phyloP scores from a whole-genome alignment of 2,329 filamentous ascomycete genomes.

The Cladosporium sp. region DNA sequence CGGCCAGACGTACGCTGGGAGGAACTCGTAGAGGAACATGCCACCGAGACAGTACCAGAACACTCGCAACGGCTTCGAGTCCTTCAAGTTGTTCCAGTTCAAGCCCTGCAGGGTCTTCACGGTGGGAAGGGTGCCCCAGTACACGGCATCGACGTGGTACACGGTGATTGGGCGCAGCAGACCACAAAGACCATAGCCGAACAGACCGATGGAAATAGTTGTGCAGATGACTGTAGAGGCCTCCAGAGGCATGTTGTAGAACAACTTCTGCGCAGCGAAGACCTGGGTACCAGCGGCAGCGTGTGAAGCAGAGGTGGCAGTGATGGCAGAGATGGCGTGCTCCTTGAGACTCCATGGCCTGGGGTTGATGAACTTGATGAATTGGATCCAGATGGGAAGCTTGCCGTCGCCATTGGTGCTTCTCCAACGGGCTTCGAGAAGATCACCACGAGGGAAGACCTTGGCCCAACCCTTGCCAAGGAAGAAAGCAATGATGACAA shows the following conservation, averaged over 20 bases:
- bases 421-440: constrained; percentile 51
- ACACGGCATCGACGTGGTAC: constrained; percentile 58
- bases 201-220: constrained; percentile 56
- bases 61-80: constrained; percentile 52
- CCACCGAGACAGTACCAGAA: constrained; percentile 51
- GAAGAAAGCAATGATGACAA: constrained; percentile 60
- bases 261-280: constrained; percentile 46
- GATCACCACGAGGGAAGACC: constrained; percentile 55
- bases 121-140: constrained; percentile 55
- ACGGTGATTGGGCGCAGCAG: constrained; percentile 56
- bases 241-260: constrained; percentile 52
- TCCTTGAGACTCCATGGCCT: constrained; percentile 58
- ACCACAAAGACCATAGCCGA: constrained; percentile 57
- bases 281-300: constrained; percentile 41
- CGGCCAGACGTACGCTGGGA: constrained; percentile 57
- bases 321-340: constrained; percentile 41
- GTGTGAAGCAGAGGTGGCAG: constrained; percentile 38
- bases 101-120: constrained; percentile 57
- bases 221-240: constrained; percentile 51
- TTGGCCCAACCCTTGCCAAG: constrained; percentile 52
- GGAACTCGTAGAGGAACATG: constrained; percentile 55
- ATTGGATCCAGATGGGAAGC: constrained; percentile 44
- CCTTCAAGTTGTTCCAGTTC: constrained; percentile 54
- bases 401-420: constrained; percentile 43
- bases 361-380: constrained; percentile 51